Evolutionary conservation across 805 yeast genomes (phyloP).

Genomic region (Saccharomyces kudriavzevii): DNA sequence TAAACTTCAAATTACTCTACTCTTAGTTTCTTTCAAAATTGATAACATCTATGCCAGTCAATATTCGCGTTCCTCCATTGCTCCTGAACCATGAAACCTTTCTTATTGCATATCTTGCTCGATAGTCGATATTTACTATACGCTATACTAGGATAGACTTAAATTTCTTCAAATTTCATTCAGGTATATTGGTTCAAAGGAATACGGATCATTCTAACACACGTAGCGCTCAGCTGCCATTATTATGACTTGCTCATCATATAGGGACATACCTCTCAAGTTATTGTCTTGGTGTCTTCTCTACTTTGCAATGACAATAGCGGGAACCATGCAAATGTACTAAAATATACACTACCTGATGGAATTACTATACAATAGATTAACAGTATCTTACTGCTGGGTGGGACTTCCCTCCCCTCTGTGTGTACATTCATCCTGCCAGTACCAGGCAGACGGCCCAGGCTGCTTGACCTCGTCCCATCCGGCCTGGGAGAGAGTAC

Average conservation of each 20-base stretch:
- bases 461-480: neutral
- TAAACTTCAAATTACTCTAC: neutral
- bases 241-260: neutral
- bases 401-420: neutral
- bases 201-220: neutral
- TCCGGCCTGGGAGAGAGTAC: neutral
- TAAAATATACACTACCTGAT: neutral
- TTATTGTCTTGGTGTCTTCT: neutral
- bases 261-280: neutral
- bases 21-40: neutral
- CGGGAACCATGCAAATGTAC: neutral
- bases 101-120: neutral
- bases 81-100: neutral
- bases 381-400: neutral
- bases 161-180: neutral
- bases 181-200: neutral
- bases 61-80: neutral
- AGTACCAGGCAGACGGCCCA: neutral
- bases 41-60: neutral
- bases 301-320: neutral
- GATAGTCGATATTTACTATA: neutral
- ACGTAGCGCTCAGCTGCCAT: neutral
- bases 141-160: neutral
- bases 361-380: neutral
- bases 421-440: neutral